Evolutionary conservation across 805 yeast species (phyloP), one percentile per base, ranked within the genome.

Genomic region (Tetrapisispora namnaoensis): DNA sequence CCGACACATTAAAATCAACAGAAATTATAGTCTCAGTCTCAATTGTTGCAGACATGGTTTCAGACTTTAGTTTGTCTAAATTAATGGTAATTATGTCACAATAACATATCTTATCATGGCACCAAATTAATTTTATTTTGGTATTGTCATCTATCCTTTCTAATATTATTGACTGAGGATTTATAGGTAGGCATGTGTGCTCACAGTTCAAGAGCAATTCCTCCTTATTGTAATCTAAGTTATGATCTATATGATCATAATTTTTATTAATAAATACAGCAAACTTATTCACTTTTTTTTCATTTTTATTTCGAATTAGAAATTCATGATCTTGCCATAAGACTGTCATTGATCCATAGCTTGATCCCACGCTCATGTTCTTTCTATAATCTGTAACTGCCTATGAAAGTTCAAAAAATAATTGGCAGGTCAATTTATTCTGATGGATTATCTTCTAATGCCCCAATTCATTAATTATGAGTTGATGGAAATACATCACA

Each of bases 111-210:
- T 17, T 17, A 4, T 2, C n/a, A 16, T 21, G 6, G n/a, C 39
- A n/a, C 48, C 48, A 45, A 4, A 45, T 10, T n/a, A 45, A 32
- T 22, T 39, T 32, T 16, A 45, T 34, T n/a, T 22, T 17, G 22
- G 20, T 2, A 16, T 1, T 10, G 3, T 34, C 10, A 1, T 17
- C 13, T 8, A 17, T 22, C 16, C n/a, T 17, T 6, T 45, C 42
- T 14, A 37, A n/a, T 9, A 16, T 16, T 16, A 45, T 16, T 2
- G 38, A 35, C 3, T 21, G 14, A 35, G 14, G 9, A 17, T 17
- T 8, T 10, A 44, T 28, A 2, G n/a, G 14, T 8, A 27, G 7
- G 3, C 28, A 10, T 1, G 10, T 17, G 11, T 37, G 30, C 18
- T 24, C 21, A 35, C 41, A 44, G 6, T 36, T 22, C 11, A 44